phyloP scores from a whole-genome alignment of 306 rosid genomes.

The Prunus dulcis region DNA sequence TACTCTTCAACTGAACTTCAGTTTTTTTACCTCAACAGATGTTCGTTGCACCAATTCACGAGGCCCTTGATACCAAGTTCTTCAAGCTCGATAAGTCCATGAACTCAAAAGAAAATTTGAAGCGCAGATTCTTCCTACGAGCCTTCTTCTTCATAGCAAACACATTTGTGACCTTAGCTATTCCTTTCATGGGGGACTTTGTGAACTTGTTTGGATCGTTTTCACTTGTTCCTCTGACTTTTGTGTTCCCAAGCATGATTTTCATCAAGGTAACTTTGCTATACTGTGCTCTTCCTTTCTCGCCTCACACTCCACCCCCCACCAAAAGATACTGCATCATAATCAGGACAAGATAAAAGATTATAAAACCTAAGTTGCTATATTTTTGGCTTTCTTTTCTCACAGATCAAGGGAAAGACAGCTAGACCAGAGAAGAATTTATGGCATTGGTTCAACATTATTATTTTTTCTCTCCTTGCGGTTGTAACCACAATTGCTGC shows the following conservation, averaged over 20 bases:
- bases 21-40: constrained; percentile 26
- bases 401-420: constrained; percentile 50
- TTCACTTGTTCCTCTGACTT: constrained; percentile 52
- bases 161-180: constrained; percentile 42
- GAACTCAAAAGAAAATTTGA: constrained; percentile 44
- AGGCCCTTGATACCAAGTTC: constrained; percentile 48
- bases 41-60: constrained; percentile 50
- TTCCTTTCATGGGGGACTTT: constrained; percentile 63
- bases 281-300: not conserved
- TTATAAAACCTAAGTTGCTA: not conserved
- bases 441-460: constrained; percentile 59
- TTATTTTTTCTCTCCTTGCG: constrained; percentile 35
- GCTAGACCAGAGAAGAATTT: constrained; percentile 40
- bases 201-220: constrained; percentile 55
- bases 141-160: constrained; percentile 31
- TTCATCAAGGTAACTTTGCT: constrained; percentile 46
- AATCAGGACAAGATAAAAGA: not conserved
- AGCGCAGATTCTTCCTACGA: constrained; percentile 35
- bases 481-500: constrained; percentile 50
- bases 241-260: constrained; percentile 57
- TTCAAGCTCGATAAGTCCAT: constrained; percentile 32
- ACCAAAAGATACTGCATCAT: not conserved
- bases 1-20: not conserved
- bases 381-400: not conserved
- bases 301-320: too few relatives aligned